These are phyloP conservation scores for Arabidopsis suecica DNA, from an alignment of 345 rosid species.

Conservation along the genomic window DNA sequence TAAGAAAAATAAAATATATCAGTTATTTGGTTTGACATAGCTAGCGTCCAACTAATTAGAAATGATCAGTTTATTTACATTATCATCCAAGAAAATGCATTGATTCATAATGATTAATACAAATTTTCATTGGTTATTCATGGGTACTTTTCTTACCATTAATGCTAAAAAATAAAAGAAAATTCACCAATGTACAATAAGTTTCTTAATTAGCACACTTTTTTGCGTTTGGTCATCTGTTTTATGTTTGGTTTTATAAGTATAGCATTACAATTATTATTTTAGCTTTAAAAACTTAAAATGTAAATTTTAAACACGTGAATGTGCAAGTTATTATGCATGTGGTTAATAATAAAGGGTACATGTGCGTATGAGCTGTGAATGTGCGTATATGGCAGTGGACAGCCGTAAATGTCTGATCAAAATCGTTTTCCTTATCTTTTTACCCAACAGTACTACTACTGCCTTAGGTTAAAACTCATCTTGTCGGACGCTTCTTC, in stretches of 20 bases:
- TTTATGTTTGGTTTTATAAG: background rate
- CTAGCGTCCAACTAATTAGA: no score
- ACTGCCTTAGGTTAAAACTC: conserved; percentile 20
- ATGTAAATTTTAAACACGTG: conserved; percentile 19
- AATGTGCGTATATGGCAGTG: conserved; percentile 36
- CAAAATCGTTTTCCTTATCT: conserved; percentile 31
- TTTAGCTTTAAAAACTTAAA: background rate
- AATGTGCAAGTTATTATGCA: conserved; percentile 25
- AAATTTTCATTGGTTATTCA: background rate
- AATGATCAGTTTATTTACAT: background rate
- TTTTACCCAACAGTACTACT: conserved; percentile 7
- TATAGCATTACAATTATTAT: background rate
- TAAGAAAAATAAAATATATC: background rate
- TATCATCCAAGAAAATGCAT: background rate
- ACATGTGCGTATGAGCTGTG: conserved; percentile 45
- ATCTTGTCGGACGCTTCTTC: conserved; percentile 29
- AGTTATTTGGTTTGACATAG: no score
- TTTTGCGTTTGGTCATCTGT: background rate
- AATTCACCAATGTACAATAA: background rate
- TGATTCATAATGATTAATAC: background rate
- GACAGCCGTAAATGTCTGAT: conserved; percentile 45
- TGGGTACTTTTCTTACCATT: background rate
- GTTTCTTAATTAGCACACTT: background rate
- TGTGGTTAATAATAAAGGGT: conserved; percentile 39
- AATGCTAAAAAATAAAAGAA: background rate